Conservation (phyloP, 1,284 basidiomycete species). For the Flammula alnicola region DNA sequence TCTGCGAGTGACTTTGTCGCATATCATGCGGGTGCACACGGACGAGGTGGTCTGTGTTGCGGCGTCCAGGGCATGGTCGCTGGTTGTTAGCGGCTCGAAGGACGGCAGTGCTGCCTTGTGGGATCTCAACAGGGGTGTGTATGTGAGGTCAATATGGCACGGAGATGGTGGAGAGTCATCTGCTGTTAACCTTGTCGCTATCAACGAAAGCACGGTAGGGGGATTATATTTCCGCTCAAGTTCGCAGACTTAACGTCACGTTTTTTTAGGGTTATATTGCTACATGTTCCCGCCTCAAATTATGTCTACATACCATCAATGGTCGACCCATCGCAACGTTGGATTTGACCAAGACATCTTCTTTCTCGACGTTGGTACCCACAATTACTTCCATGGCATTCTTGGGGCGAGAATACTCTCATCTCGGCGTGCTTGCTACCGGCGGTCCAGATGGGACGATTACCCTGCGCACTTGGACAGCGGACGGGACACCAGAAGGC, state of each 20-base stretch:
- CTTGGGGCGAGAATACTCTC: slow-evolving; percentile 80
- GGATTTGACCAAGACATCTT: slow-evolving; percentile 55
- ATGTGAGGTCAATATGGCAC: slow-evolving; percentile 79
- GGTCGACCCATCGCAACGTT: slow-evolving; percentile 71
- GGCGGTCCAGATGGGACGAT: slow-evolving; percentile 72
- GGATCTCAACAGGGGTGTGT: slow-evolving; percentile 87
- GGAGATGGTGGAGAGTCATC: slow-evolving; percentile 46
- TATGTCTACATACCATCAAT: slow-evolving; percentile 85
- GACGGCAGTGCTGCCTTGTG: slow-evolving; percentile 89
- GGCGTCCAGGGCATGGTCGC: slow-evolving; percentile 82
- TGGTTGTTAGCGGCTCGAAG: slow-evolving; percentile 83
- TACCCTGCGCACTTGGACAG: slow-evolving; percentile 74
- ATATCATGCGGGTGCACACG: slow-evolving; percentile 81
- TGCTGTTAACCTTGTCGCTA: slow-evolving; percentile 71
- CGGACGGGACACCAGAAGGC: slow-evolving; percentile 65
- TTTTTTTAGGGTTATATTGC: slow-evolving; percentile 76
- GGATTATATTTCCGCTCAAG: slow-evolving; percentile 15
- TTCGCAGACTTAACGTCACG: slow-evolving; percentile 4
- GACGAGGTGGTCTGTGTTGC: slow-evolving; percentile 71
- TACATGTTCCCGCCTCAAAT: slow-evolving; percentile 69
- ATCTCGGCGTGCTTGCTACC: slow-evolving; percentile 69
- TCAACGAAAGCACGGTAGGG: slow-evolving; percentile 87
- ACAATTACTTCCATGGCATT: slow-evolving; percentile 74
- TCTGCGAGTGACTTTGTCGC: slow-evolving; percentile 53
- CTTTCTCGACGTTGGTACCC: slow-evolving; percentile 42